Conservation (phyloP, 768 basidiomycete species). For the Lentinus brumalis region DNA sequence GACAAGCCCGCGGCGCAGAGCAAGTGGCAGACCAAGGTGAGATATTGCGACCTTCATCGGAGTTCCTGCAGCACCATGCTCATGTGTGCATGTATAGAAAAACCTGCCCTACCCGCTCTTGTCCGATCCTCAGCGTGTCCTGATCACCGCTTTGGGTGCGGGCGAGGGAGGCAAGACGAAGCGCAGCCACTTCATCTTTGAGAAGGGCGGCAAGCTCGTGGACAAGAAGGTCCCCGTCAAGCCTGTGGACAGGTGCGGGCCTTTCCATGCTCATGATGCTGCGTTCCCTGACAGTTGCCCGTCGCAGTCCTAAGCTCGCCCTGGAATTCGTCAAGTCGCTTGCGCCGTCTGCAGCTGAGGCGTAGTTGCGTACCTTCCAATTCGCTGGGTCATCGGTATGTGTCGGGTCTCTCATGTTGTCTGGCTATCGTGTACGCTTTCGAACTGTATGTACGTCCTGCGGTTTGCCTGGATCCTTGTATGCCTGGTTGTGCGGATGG, state of each 20-base stretch:
- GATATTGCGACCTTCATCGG: slow-evolving; percentile 17
- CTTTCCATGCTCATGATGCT: neutral
- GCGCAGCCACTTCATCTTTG: slow-evolving; percentile 93
- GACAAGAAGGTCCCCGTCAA: slow-evolving; percentile 87
- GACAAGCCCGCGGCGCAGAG: slow-evolving; percentile 73
- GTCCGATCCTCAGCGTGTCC: slow-evolving; percentile 81
- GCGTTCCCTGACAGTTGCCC: neutral
- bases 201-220: slow-evolving; percentile 85
- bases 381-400: too few species aligned
- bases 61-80: neutral
- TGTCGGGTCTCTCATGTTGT: neutral
- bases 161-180: slow-evolving; percentile 80
- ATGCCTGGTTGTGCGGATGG: too few species aligned
- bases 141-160: slow-evolving; percentile 84
- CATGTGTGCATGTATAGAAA: slow-evolving; percentile 52
- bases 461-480: too few species aligned
- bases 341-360: neutral
- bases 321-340: slow-evolving; percentile 66
- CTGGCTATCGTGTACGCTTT: neutral
- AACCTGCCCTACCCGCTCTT: slow-evolving; percentile 82
- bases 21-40: slow-evolving; percentile 87
- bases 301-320: slow-evolving; percentile 57
- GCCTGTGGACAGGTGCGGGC: slow-evolving; percentile 74
- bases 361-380: too few species aligned
- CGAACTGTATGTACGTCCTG: neutral